Base-by-base conservation (phyloP, 192 early-diverging fungal genomes). In the Irineochytrium annulatum region DNA sequence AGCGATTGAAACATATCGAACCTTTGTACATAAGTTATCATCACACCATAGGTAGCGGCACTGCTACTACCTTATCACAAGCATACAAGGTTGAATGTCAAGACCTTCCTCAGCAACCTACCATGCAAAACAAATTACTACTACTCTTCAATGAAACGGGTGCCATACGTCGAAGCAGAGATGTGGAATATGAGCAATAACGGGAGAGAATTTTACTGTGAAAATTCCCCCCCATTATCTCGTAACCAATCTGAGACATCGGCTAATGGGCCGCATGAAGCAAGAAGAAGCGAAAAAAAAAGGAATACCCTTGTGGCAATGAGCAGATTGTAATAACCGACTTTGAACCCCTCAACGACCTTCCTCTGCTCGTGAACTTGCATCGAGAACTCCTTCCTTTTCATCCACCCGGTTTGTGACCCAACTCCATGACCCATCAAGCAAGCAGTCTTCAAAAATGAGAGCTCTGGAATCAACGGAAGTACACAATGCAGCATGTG, bases 21-120 rank as follows among this genome's bases (percentile, higher is more conserved):
- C 43, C 85, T 87, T 69, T 41, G 19, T 24, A 64, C 68, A 51
- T 46, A 62, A 34, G 63, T 62, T 17, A 81, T 61, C 27, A 68
- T 34, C 37, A 41, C 39, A 70, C 64, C 63, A 70, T 62, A 30
- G 3, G 49, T 3, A 78, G 63, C 52, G 43, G 79, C 14, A 33
- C 65, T 69, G 59, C 33, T 65, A 57, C 41, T 67, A 89, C 70
- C 89, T 78, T 22, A 94, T 79, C 8, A 95, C 91, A 41, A 92
- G 51, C 43, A 92, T 95, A 70, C 93, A 97, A 0, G 88, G 85
- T 63, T 91, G 89, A 43, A 97, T 91, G 67, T 97, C 95, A 0
- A 97, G 72, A 20, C 95, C 95, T 68, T 97, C 95, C 64, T 95
- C 95, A 11, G 91, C 95, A 11, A 97, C 93, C 74, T 77, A 49